phyloP scores from a whole-genome alignment of 257 asterid species.

The Jacaranda mimosifolia region DNA sequence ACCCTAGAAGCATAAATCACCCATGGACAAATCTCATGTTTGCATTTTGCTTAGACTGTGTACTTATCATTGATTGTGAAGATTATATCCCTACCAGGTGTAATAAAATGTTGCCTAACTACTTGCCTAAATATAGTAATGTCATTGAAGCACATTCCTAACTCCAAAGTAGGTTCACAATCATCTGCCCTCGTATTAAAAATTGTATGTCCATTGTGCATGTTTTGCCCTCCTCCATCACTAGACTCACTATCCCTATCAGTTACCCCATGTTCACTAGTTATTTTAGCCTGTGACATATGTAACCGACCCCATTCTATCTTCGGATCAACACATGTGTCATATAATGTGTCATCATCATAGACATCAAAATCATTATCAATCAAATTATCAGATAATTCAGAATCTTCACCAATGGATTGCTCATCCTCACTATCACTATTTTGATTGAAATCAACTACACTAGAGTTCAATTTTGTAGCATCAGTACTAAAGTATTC shows the following conservation, averaged over 20 bases:
- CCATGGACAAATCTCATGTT: background rate
- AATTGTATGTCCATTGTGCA: background rate
- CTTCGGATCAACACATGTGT: background rate
- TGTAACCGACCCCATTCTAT: background rate
- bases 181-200: background rate
- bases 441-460: background rate
- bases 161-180: background rate
- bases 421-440: background rate
- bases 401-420: background rate
- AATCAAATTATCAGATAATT: background rate
- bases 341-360: background rate
- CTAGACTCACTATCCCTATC: background rate
- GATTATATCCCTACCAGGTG: background rate
- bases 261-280: background rate
- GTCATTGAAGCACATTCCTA: background rate
- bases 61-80: background rate
- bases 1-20: background rate
- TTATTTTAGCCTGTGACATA: no score
- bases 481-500: background rate
- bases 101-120: background rate
- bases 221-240: background rate
- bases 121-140: background rate
- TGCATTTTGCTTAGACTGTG: background rate
- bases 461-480: background rate
- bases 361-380: background rate